Conservation (phyloP, 2,329 filamentous ascomycete genomes). For the Phoma sp. region DNA sequence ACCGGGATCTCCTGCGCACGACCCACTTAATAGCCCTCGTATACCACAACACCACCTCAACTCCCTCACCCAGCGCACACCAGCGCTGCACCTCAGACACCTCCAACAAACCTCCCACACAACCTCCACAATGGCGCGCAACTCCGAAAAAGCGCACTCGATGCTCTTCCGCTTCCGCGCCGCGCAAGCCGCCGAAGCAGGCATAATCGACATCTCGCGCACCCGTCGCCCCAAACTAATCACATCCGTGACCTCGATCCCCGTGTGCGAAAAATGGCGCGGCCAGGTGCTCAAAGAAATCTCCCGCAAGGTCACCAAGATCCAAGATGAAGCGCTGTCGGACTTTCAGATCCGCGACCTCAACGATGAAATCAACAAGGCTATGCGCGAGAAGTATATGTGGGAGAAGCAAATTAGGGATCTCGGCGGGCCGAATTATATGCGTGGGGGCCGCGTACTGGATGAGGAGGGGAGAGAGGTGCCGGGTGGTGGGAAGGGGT, state of each 20-base stretch:
- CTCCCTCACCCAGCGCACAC: background rate
- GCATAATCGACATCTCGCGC: constrained; percentile 92
- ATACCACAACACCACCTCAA: background rate
- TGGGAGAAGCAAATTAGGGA: constrained; percentile 98
- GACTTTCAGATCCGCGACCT: constrained; percentile 98
- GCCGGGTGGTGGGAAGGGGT: constrained; percentile 80
- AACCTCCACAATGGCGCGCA: constrained; percentile 71
- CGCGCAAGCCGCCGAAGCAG: constrained; percentile 92
- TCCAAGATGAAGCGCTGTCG: constrained; percentile 88
- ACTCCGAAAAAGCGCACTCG: constrained; percentile 97
- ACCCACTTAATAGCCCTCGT: background rate
- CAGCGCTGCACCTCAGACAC: background rate
- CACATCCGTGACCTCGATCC: constrained; percentile 83
- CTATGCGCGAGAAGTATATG: constrained; percentile 98
- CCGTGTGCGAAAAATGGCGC: constrained; percentile 94
- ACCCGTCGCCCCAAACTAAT: constrained; percentile 91
- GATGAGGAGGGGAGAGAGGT: constrained; percentile 65
- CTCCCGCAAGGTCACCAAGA: constrained; percentile 92
- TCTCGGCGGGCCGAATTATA: constrained; percentile 96
- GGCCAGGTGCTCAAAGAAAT: constrained; percentile 98
- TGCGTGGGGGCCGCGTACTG: constrained; percentile 68
- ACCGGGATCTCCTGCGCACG: background rate
- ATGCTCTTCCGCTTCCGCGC: constrained; percentile 99
- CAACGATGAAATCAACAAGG: constrained; percentile 99
- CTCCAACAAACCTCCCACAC: constrained; percentile 9